phyloP scores from a whole-genome alignment of 352 stramenopile species.

The Pythium utonaiense region DNA sequence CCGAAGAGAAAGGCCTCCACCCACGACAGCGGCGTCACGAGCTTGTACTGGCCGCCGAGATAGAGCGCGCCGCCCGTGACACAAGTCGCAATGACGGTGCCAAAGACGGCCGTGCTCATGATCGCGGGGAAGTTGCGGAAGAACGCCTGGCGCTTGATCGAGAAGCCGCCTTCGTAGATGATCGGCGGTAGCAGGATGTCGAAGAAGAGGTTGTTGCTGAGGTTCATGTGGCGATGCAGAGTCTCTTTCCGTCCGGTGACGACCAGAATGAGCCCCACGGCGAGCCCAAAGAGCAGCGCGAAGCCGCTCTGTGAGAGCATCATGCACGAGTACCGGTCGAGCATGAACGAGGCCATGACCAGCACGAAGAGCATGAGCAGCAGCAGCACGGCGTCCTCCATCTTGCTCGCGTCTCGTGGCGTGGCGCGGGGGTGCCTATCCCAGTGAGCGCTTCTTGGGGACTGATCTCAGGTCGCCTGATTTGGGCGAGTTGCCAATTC shows the following conservation, averaged over 20 bases:
- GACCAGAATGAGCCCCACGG: constrained; percentile 68
- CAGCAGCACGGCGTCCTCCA: constrained; percentile 82
- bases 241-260: constrained; percentile 56
- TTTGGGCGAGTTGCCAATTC: not conserved
- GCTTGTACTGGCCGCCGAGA: constrained; percentile 46
- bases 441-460: not conserved
- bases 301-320: constrained; percentile 85
- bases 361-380: constrained; percentile 85
- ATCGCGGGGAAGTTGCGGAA: constrained; percentile 86
- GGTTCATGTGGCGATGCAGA: constrained; percentile 76
- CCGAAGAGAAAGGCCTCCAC: constrained; percentile 92
- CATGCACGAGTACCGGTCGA: constrained; percentile 83
- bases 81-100: constrained; percentile 74
- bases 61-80: constrained; percentile 75
- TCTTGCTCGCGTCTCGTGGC: constrained; percentile 18
- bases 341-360: constrained; percentile 86
- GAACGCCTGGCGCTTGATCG: constrained; percentile 80
- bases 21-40: constrained; percentile 80
- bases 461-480: constrained; percentile 3
- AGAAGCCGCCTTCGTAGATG: constrained; percentile 87
- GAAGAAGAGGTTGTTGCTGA: constrained; percentile 88
- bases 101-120: constrained; percentile 78
- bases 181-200: constrained; percentile 83
- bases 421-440: not conserved
- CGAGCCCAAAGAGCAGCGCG: constrained; percentile 75